Conservation (phyloP, 306 rosid genomes). For the Dalbergia cultrata region DNA sequence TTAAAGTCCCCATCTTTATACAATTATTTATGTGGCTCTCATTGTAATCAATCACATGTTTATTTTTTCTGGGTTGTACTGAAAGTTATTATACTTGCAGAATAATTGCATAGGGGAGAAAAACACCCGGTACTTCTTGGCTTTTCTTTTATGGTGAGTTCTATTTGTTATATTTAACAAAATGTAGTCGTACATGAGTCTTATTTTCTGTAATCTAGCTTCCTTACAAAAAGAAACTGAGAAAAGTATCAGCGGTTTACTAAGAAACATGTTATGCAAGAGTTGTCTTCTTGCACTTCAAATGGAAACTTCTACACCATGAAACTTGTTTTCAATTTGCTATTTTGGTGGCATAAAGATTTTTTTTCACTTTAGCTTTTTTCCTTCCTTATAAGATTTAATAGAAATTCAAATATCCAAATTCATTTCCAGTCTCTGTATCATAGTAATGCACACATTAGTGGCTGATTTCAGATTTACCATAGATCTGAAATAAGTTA, state of each 20-base stretch:
- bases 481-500: slow-evolving; percentile 17
- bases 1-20: slow-evolving; percentile 23
- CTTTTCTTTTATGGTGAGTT: slow-evolving; percentile 96
- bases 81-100: slow-evolving; percentile 59
- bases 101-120: slow-evolving; percentile 98
- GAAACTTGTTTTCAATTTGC: slow-evolving; percentile 14
- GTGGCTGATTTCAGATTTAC: slow-evolving; percentile 39
- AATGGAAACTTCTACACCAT: slow-evolving; percentile 3
- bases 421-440: slow-evolving; percentile 28
- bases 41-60: slow-evolving; percentile 15
- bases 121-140: slow-evolving; percentile 83
- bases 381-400: background rate
- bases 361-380: background rate
- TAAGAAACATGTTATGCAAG: slow-evolving; percentile 4
- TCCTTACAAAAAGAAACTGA: background rate
- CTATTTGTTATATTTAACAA: slow-evolving; percentile 30
- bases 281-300: slow-evolving; percentile 6
- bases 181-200: slow-evolving; percentile 11
- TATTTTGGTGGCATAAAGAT: slow-evolving; percentile 12
- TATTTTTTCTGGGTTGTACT: slow-evolving; percentile 33
- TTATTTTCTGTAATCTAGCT: slow-evolving; percentile 32
- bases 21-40: slow-evolving; percentile 19
- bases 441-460: slow-evolving; percentile 20
- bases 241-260: slow-evolving; percentile 22
- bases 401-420: slow-evolving; percentile 31